These are phyloP conservation scores for Crithidia bombi DNA, from an alignment of 208 protist species.

Conservation along the genomic window DNA sequence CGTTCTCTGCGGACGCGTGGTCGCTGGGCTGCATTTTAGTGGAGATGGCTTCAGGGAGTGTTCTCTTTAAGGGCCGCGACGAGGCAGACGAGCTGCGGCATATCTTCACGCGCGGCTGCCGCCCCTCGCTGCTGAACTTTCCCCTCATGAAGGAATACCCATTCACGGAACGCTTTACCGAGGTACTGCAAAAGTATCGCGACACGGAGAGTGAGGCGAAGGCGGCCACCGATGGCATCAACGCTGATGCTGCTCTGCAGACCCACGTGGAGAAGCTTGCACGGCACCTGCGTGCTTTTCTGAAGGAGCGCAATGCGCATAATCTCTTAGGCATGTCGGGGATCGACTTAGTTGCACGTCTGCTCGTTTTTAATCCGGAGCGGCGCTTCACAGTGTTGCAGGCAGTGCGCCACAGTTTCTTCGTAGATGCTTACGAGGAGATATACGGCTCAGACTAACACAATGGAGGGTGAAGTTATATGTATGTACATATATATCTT, in stretches of 20 bases:
- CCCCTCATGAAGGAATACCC: constrained; percentile 59
- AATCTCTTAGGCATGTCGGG: constrained; percentile 61
- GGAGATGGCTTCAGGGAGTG: constrained; percentile 75
- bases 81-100: constrained; percentile 87
- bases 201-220: constrained; percentile 20
- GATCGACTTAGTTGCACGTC: constrained; percentile 59
- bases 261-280: constrained; percentile 33
- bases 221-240: constrained; percentile 3
- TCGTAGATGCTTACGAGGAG: constrained; percentile 33
- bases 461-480: neutral
- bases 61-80: constrained; percentile 81
- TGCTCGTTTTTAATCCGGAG: constrained; percentile 70
- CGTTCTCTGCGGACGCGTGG: constrained; percentile 89
- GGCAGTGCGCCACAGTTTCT: constrained; percentile 75
- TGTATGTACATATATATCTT: no score
- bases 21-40: constrained; percentile 93
- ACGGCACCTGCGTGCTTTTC: constrained; percentile 38
- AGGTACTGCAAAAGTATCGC: constrained; percentile 31
- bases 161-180: constrained; percentile 35
- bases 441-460: constrained; percentile 21
- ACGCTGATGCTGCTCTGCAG: constrained; percentile 14
- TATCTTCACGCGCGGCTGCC: constrained; percentile 90
- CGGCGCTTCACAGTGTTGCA: constrained; percentile 59
- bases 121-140: constrained; percentile 73
- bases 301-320: constrained; percentile 42